Base-by-base conservation (phyloP, 805 yeast species). In the Starmerella vaccinii region DNA sequence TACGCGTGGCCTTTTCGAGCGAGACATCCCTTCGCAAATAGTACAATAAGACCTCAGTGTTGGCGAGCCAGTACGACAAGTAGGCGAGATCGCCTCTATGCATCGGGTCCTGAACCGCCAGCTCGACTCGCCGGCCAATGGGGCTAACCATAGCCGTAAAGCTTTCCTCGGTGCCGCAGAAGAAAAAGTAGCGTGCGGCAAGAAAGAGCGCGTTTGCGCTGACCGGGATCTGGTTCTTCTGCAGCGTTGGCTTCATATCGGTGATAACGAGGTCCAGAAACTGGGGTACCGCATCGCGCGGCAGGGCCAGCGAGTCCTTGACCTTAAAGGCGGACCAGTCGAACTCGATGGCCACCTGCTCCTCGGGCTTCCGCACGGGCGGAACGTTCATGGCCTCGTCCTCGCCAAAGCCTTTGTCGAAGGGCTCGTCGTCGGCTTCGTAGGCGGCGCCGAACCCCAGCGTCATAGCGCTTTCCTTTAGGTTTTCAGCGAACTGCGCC, bases 21-120 rank as follows among this genome's bases (percentile, higher is more conserved):
- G 77, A 82, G 0, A 68, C 65, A 60, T 83, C 92, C 54, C 84
- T 78, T 39, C 77, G 70, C 30, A 90, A 62, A 65, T 86, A 90
- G 64, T 83, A 90, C 60, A 82, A 81, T 46, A 90, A 68, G 57
- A 84, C 80, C 52, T 84, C 84, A 41, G 84, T 63, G 23, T 84
- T 82, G 4, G 95, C 80, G 33, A 92, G 75, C 97, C 97, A 92
- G 64, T 87, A 90, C 46, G 95, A 82, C 54, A 68, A 45, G 48
- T 58, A 65, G n/a, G 71, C 68, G 52, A 71, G 59, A 49, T 71
- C 75, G 16, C 63, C 62, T 7, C 26, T 12, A 13, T 38, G 46
- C 19, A 55, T 57, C 43, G 64, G 65, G n/a, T 60, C 59, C 35
- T 61, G 60, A n/a, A 64, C 60, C 2, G 57, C 62, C 7, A 63